These are phyloP conservation scores for Epichloe sibirici DNA, from an alignment of 2,329 filamentous ascomycete species.

Conservation along the genomic window DNA sequence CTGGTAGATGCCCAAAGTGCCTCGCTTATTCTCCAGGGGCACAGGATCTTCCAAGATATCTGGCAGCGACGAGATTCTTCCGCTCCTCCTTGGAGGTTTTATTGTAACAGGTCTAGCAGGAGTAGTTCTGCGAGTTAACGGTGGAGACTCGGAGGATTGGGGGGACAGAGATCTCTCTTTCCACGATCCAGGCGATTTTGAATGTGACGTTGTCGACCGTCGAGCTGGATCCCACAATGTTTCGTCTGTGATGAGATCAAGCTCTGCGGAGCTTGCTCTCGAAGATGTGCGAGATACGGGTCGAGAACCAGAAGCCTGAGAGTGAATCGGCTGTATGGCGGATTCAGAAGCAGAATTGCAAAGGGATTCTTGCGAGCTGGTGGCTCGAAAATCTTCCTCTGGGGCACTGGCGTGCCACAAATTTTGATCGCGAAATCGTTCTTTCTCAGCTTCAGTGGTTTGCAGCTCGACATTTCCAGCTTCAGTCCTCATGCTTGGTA, in stretches of 20 bases:
- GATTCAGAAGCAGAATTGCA: neutral
- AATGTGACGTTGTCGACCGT: neutral
- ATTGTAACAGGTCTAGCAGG: conserved; percentile 34
- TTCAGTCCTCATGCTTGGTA: neutral
- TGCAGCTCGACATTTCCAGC: neutral
- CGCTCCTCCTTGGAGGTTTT: conserved; percentile 41
- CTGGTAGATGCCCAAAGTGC: conserved; percentile 51
- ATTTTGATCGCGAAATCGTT: neutral
- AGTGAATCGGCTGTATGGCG: neutral
- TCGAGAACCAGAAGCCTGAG: neutral
- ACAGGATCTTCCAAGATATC: conserved; percentile 52
- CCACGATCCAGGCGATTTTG: neutral
- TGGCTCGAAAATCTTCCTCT: neutral
- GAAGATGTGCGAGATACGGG: neutral
- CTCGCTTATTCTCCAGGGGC: conserved; percentile 44
- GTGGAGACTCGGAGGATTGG: neutral
- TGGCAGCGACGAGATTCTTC: conserved; percentile 45
- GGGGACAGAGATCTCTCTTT: neutral
- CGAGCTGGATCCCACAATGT: neutral
- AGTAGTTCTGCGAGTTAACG: conserved; percentile 9
- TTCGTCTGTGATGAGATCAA: neutral
- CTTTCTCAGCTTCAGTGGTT: neutral
- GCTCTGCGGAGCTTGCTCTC: neutral
- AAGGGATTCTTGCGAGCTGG: neutral
- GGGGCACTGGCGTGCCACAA: neutral